Evolutionary conservation across 1,284 basidiomycete species (phyloP).

Genomic region (Ustilago trichophora): DNA sequence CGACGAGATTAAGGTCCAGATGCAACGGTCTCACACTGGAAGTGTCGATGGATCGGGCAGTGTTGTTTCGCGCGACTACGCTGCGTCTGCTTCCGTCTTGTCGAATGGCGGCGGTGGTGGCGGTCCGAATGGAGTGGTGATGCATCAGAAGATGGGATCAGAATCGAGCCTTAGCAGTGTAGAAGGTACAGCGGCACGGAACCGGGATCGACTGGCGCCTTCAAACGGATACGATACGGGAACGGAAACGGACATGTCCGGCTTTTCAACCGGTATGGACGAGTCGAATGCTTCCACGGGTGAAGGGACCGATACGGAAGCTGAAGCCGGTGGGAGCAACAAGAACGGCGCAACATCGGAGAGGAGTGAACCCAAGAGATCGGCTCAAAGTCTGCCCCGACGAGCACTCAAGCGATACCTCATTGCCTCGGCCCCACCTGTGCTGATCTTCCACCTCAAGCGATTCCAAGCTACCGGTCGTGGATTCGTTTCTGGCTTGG

Average conservation of each 20-base stretch:
- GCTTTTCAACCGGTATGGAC: slow-evolving; percentile 34
- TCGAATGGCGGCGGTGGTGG: slow-evolving; percentile 7
- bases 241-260: slow-evolving; percentile 45
- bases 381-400: slow-evolving; percentile 73
- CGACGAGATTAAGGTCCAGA: slow-evolving; percentile 1
- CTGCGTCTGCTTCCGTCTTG: not conserved
- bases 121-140: slow-evolving; percentile 6
- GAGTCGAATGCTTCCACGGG: slow-evolving; percentile 36
- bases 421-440: slow-evolving; percentile 82
- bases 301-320: slow-evolving; percentile 38
- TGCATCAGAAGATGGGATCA: slow-evolving; percentile 17
- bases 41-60: not conserved
- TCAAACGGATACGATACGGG: slow-evolving; percentile 41
- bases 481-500: slow-evolving; percentile 41
- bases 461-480: slow-evolving; percentile 76
- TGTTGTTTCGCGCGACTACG: slow-evolving; percentile 22
- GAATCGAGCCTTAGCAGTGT: slow-evolving; percentile 37
- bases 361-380: slow-evolving; percentile 34
- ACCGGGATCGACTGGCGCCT: slow-evolving; percentile 8
- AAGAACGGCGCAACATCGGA: slow-evolving; percentile 7
- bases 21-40: slow-evolving; percentile 3
- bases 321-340: slow-evolving; percentile 3
- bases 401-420: slow-evolving; percentile 92
- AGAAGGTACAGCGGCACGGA: slow-evolving; percentile 4
- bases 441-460: slow-evolving; percentile 91